A percentile compares a stretch with the other conserved stretches of the same genome.
Conservation (phyloP, 768 basidiomycete species). For the Lentinula sp. region DNA sequence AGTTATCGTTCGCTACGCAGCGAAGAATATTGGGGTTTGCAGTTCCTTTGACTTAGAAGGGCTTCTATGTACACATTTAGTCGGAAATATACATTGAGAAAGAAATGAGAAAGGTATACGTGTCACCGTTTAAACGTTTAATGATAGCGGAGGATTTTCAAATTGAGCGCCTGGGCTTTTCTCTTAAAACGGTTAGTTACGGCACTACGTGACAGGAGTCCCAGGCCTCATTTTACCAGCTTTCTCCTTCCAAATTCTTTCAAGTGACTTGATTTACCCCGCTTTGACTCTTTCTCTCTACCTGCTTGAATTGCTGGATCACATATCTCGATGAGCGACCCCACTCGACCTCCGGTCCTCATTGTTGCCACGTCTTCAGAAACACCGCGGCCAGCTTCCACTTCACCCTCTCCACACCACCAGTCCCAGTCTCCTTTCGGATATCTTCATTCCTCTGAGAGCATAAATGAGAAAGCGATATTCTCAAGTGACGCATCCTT, state of each 20-base stretch:
- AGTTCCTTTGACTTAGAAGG: too few species aligned
- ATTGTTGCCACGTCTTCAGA: conserved; percentile 13
- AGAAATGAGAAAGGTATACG: not conserved
- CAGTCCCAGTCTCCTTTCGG: conserved; percentile 1
- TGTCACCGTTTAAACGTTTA: not conserved
- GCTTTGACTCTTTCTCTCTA: conserved; percentile 5
- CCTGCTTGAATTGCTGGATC: not conserved
- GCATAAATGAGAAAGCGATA: not conserved
- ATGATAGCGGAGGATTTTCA: not conserved
- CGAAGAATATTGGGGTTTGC: too few species aligned
- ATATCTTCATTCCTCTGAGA: not conserved
- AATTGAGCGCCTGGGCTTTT: not conserved
- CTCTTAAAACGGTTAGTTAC: too few species aligned
- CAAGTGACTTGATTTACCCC: conserved; percentile 1
- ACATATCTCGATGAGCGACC: not conserved
- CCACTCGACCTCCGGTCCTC: conserved; percentile 1
- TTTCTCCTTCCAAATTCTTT: not conserved
- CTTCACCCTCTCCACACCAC: conserved; percentile 6
- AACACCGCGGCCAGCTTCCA: conserved; percentile 9
- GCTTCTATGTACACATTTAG: not conserved
- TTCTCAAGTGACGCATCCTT: not conserved
- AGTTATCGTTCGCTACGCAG: too few species aligned
- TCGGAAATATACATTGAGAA: not conserved
- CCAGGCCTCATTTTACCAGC: too few species aligned
- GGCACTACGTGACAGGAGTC: too few species aligned